phyloP scores from a whole-genome alignment of 106 monocot genomes.

The Ottelia alismoides region DNA sequence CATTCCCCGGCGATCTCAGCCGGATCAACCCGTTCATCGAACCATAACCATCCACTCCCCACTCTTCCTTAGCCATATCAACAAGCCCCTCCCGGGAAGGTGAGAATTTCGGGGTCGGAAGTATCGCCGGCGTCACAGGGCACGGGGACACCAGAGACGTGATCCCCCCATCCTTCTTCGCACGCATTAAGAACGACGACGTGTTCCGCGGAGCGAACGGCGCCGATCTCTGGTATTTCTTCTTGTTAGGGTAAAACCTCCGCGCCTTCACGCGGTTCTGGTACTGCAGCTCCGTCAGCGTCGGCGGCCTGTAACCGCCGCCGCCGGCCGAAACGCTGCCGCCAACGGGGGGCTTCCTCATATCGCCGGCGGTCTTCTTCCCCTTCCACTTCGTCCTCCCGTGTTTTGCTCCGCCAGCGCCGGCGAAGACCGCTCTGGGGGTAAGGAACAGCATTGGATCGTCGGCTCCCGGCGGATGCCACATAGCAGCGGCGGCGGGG shows the following conservation, averaged over 20 bases:
- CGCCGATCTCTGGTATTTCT: conserved; percentile 29
- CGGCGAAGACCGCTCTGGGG: background rate
- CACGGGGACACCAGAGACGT: conserved; percentile 75
- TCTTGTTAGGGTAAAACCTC: conserved; percentile 72
- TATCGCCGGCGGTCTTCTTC: no score
- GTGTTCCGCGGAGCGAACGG: conserved; percentile 87
- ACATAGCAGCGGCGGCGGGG: background rate
- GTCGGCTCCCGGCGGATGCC: background rate
- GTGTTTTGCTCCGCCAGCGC: no score
- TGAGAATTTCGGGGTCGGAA: conserved; percentile 82
- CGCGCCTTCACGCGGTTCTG: conserved; percentile 54
- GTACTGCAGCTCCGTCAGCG: no score
- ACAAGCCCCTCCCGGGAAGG: conserved; percentile 61
- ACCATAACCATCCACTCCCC: conserved; percentile 95
- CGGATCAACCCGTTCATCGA: conserved; percentile 91
- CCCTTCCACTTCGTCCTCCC: no score
- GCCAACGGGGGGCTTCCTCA: no score
- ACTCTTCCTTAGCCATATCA: conserved; percentile 97
- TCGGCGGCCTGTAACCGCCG: no score
- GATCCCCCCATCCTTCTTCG: conserved; percentile 82
- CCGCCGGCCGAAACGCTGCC: no score
- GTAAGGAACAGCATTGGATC: background rate
- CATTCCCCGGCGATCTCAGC: conserved; percentile 21
- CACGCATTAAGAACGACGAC: conserved; percentile 85
- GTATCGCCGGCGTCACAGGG: conserved; percentile 73